Evolutionary conservation across 1,139 yeast species (phyloP), one percentile per base, ranked within the genome.

Genomic region (Taphrina betulina): DNA sequence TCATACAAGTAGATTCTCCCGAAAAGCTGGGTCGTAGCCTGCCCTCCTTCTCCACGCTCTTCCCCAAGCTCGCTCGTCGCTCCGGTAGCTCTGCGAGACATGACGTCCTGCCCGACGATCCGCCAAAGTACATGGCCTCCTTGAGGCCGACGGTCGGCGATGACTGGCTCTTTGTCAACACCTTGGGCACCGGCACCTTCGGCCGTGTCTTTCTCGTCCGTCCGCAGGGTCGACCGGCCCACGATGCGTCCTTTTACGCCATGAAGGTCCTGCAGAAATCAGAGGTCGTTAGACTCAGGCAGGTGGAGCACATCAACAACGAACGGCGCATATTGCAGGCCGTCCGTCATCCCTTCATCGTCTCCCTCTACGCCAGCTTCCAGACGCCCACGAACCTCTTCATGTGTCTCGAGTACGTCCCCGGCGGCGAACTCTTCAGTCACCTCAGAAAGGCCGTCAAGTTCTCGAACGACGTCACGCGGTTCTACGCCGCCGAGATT

Each of bases 351-450:
- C 98, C 99, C 53, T 92, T 94, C 71, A 77, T 92, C 69, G 78
- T 92, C 64, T 88, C 88, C 66, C 74, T 94, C 61, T 92, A 85
- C 67, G 92, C 96, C 66, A 89, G 96, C 68, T 92, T 92, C 79
- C 99, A 92, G 72, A 92, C 98, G 0, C 97, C 92, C 64, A 90
- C 94, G 69, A 81, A 97, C 68, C 86, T 92, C 42, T 92, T 94
- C 71, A 92, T 94, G 72, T 97, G 95, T n/a, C 90, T 92, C 97
- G 97, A 92, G 70, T 92, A 89, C 67, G 84, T 92, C 55, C 83
- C 94, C n/a, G 99, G 98, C 58, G 99, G 99, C 69, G 99, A 92
- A 73, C 79, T 92, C 67, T 92, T 92, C 97, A 89, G 96, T 95
- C 99, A 92, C 69, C 92, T 92, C 65, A 98, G 92, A 70, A 88